Percentiles rank a stretch among this genome's conserved stretches.
Evolutionary conservation across 495 filamentous ascomycete species (phyloP).

Genomic region (Bacidia rubella): DNA sequence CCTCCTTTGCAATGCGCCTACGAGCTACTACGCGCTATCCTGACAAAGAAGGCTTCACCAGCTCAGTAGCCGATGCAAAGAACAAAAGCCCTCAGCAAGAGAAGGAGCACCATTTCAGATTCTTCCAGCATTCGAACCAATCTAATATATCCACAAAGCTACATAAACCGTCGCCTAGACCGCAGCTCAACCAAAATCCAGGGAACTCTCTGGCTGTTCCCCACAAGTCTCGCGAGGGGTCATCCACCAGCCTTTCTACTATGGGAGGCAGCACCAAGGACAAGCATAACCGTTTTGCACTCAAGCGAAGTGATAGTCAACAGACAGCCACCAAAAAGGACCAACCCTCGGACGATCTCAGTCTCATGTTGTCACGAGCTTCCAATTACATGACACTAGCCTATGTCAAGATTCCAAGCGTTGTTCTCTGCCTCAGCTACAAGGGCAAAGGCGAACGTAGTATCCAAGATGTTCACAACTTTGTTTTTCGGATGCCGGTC

Average conservation of each 20-base stretch:
- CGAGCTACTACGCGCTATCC: slow-evolving; percentile 62
- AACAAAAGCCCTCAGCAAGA: slow-evolving; percentile 18
- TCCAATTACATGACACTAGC: slow-evolving; percentile 96
- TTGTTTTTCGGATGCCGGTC: slow-evolving; percentile 88
- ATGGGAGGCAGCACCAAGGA: slow-evolving; percentile 27
- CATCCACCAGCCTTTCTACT: slow-evolving; percentile 39
- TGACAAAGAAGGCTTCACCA: slow-evolving; percentile 28
- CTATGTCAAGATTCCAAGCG: slow-evolving; percentile 86
- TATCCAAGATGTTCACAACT: slow-evolving; percentile 88
- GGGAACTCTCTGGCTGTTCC: slow-evolving; percentile 38
- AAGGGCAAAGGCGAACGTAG: slow-evolving; percentile 94
- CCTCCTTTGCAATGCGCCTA: slow-evolving; percentile 63
- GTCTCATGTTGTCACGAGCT: slow-evolving; percentile 91
- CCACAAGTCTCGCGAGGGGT: slow-evolving; percentile 31
- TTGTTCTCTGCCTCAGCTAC: slow-evolving; percentile 90
- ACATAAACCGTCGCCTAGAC: slow-evolving; percentile 1
- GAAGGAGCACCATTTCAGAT: slow-evolving; percentile 34
- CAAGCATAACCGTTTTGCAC: slow-evolving; percentile 40
- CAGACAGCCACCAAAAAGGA: slow-evolving; percentile 39
- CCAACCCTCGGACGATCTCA: slow-evolving; percentile 72
- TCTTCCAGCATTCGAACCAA: slow-evolving; percentile 32
- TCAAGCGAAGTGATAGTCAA: slow-evolving; percentile 33
- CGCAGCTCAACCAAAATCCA: background rate
- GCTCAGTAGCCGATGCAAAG: slow-evolving; percentile 15
- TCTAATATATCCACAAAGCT: slow-evolving; percentile 1